phyloP scores from a whole-genome alignment of 2,329 filamentous ascomycete species.

The Colletotrichum magnum region DNA sequence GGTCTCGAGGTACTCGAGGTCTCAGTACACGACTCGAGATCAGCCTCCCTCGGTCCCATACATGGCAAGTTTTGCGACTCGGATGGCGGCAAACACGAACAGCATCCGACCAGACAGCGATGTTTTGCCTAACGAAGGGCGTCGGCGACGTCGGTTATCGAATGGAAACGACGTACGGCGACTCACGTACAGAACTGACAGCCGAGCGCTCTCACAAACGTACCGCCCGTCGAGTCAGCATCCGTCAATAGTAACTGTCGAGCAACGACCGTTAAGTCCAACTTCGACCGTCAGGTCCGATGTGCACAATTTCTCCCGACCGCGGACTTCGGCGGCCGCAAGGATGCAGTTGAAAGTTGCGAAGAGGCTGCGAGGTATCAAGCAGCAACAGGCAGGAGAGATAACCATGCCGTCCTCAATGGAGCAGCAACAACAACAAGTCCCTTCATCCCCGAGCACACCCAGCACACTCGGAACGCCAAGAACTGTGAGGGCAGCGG shows the following conservation, averaged over 20 bases:
- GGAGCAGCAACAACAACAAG: not conserved
- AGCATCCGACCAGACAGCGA: slow-evolving; percentile 16
- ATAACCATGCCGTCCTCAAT: not conserved
- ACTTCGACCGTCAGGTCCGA: slow-evolving; percentile 9
- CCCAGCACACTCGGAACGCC: slow-evolving; percentile 8
- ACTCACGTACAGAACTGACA: not conserved
- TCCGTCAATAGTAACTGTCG: not conserved
- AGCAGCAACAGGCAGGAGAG: slow-evolving; percentile 12
- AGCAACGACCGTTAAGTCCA: not conserved
- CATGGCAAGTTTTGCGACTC: not conserved
- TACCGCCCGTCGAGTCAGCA: slow-evolving; percentile 10
- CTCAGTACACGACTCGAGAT: not conserved
- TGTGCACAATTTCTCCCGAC: slow-evolving; percentile 33
- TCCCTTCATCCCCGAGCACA: not conserved
- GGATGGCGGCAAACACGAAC: not conserved
- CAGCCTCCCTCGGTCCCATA: not conserved
- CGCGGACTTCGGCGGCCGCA: slow-evolving; percentile 30
- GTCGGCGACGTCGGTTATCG: slow-evolving; percentile 6
- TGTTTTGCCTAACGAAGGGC: slow-evolving; percentile 28
- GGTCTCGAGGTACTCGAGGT: not conserved
- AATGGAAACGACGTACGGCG: not conserved
- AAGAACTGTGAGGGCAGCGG: slow-evolving; percentile 10
- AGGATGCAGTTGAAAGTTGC: slow-evolving; percentile 35
- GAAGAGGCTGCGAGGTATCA: not conserved
- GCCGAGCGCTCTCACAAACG: not conserved